phyloP scores from a whole-genome alignment of 768 basidiomycete species.

The Hirschioporus abietinus region DNA sequence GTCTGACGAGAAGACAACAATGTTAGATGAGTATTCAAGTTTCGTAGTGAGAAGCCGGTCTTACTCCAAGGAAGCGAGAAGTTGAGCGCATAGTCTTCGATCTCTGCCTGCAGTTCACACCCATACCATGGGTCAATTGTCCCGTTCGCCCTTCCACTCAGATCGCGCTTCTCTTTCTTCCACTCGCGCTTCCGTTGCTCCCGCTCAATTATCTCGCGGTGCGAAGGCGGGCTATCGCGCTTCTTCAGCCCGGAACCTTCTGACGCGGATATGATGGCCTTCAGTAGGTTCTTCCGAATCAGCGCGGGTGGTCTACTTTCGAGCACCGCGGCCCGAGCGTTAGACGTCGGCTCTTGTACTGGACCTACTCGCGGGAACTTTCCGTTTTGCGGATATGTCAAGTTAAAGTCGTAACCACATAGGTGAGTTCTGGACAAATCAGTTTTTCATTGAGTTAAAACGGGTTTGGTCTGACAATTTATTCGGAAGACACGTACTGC shows the following conservation, averaged over 20 bases:
- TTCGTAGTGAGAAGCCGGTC: conserved; percentile 10
- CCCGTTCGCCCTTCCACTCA: conserved; percentile 44
- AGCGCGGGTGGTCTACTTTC: conserved; percentile 12
- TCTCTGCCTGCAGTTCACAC: conserved; percentile 58
- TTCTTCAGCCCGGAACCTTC: conserved; percentile 19
- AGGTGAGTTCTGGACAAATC: conserved; percentile 39
- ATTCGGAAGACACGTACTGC: conserved; percentile 42
- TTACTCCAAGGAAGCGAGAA: conserved; percentile 58
- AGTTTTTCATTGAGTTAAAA: conserved; percentile 4
- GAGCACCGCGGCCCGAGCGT: conserved; percentile 3
- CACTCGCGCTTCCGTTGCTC: conserved; percentile 21
- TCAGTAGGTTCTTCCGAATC: conserved; percentile 16
- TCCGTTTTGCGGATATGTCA: conserved; percentile 65
- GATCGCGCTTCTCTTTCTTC: conserved; percentile 41
- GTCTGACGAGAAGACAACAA: conserved; percentile 12
- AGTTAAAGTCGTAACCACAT: conserved; percentile 61
- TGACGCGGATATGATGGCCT: conserved; percentile 19
- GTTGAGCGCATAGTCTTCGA: conserved; percentile 68
- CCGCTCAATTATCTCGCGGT: neutral
- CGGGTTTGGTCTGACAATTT: neutral
- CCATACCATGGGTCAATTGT: conserved; percentile 46
- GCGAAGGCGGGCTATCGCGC: conserved; percentile 18
- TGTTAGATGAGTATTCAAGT: neutral
- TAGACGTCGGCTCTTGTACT: conserved; percentile 13
- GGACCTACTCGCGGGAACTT: conserved; percentile 35